Conservation (phyloP, 2,329 filamentous ascomycete genomes). For the Onygena corvina region DNA sequence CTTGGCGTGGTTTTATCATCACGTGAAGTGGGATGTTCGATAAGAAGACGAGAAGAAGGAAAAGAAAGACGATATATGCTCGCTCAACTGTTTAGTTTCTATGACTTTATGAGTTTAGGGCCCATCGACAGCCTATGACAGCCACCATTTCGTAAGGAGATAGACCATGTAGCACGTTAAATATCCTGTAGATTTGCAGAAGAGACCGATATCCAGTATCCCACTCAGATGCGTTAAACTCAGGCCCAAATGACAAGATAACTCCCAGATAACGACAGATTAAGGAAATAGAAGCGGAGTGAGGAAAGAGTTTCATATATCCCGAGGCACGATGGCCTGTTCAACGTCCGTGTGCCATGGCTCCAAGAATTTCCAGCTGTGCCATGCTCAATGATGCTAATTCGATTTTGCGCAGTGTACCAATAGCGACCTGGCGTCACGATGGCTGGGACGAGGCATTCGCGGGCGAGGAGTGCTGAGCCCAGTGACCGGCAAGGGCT, state of each 20-base stretch:
- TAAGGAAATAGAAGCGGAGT: background rate
- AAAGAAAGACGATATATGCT: background rate
- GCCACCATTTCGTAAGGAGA: background rate
- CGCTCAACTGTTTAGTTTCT: slow-evolving; percentile 1
- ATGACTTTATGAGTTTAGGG: background rate
- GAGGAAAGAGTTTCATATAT: background rate
- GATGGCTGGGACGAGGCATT: background rate
- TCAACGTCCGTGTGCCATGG: background rate
- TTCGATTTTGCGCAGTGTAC: too few species aligned
- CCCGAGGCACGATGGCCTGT: background rate
- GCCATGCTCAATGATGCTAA: too few species aligned
- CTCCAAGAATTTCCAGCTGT: background rate
- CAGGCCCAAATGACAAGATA: background rate
- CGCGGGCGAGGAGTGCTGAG: slow-evolving; percentile 23
- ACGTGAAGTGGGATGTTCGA: slow-evolving; percentile 2
- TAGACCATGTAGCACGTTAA: background rate
- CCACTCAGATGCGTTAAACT: slow-evolving; percentile 1
- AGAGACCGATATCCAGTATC: background rate
- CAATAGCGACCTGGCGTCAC: too few species aligned
- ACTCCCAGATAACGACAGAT: background rate
- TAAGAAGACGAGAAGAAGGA: background rate
- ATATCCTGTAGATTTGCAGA: background rate
- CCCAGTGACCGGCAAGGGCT: slow-evolving; percentile 35
- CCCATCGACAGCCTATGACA: background rate
- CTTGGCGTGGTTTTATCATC: slow-evolving; percentile 6